Conservation (phyloP, 2,329 filamentous ascomycete species). For the Microcyclospora pomicola region DNA sequence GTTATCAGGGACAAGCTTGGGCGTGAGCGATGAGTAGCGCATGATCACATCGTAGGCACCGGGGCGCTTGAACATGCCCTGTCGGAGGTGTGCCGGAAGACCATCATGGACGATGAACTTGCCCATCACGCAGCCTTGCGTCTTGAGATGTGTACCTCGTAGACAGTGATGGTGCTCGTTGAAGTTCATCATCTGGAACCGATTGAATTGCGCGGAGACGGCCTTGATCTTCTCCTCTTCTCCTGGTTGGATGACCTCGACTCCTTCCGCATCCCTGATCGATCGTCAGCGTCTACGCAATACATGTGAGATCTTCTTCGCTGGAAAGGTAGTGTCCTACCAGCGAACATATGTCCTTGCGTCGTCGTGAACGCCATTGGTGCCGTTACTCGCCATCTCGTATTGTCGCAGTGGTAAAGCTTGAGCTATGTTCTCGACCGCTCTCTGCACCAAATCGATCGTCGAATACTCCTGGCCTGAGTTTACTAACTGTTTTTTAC, state of each 20-base stretch:
- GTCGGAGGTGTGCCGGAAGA: slow-evolving; percentile 22
- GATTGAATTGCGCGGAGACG: slow-evolving; percentile 25
- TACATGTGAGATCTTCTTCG: too few relatives aligned
- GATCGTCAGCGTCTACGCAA: too few relatives aligned
- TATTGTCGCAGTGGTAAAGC: too few relatives aligned
- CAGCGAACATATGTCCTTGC: too few relatives aligned
- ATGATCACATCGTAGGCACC: slow-evolving; percentile 24
- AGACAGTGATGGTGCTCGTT: slow-evolving; percentile 25
- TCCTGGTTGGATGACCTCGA: slow-evolving; percentile 19
- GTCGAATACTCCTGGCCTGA: too few relatives aligned
- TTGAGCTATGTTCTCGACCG: too few relatives aligned
- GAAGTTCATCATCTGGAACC: slow-evolving; percentile 29
- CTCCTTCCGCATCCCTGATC: slow-evolving; percentile 21
- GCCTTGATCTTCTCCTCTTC: slow-evolving; percentile 24
- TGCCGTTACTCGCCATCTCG: too few relatives aligned
- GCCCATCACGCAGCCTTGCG: slow-evolving; percentile 22
- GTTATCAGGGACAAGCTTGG: slow-evolving; percentile 25
- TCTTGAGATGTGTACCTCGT: slow-evolving; percentile 26
- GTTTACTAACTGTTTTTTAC: too few relatives aligned
- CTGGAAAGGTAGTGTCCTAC: too few relatives aligned
- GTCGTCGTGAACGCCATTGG: too few relatives aligned
- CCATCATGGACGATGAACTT: slow-evolving; percentile 21
- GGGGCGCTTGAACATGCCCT: slow-evolving; percentile 24
- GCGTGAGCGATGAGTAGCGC: slow-evolving; percentile 25
- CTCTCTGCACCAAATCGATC: too few relatives aligned